Conservation (phyloP, 2,329 filamentous ascomycete species). For the Dactylella cylindrospora region DNA sequence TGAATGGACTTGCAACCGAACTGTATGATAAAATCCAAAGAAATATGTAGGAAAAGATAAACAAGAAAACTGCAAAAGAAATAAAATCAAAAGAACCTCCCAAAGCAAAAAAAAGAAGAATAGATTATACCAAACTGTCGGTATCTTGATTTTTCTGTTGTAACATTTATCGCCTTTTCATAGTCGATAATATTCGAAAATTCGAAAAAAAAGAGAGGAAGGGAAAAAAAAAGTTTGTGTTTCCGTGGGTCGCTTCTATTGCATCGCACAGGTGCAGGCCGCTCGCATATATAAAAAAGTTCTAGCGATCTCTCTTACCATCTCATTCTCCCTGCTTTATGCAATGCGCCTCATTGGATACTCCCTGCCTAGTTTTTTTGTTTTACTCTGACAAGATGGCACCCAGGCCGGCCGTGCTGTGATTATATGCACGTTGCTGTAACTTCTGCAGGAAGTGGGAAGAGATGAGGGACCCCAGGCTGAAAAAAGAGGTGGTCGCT, state of each 20-base stretch:
- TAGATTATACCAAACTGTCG: not conserved
- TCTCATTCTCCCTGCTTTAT: slow-evolving; percentile 32
- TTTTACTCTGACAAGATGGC: slow-evolving; percentile 37
- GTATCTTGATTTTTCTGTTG: slow-evolving; percentile 12
- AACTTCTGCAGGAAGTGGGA: slow-evolving; percentile 43
- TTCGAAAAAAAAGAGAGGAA: slow-evolving; percentile 9
- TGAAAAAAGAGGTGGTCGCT: slow-evolving; percentile 36
- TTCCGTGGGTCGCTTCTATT: slow-evolving; percentile 37
- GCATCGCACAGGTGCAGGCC: slow-evolving; percentile 44
- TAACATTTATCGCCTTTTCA: slow-evolving; percentile 1
- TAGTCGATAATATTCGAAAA: slow-evolving; percentile 27
- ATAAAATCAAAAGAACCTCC: slow-evolving; percentile 32
- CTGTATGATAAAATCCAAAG: slow-evolving; percentile 1
- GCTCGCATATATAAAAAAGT: slow-evolving; percentile 44
- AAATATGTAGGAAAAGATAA: slow-evolving; percentile 4
- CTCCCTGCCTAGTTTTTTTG: slow-evolving; percentile 19
- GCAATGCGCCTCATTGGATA: slow-evolving; percentile 42
- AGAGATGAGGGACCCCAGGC: slow-evolving; percentile 45
- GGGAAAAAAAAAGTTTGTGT: slow-evolving; percentile 19
- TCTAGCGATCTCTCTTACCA: slow-evolving; percentile 11
- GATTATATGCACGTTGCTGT: slow-evolving; percentile 43
- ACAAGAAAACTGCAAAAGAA: not conserved
- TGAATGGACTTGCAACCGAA: slow-evolving; percentile 2
- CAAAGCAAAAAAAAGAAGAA: slow-evolving; percentile 9
- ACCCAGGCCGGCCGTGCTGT: slow-evolving; percentile 43